These are phyloP conservation scores for Cyclostephanos invisitatus DNA, from an alignment of 108 stramenopile genomes.

Conservation along the genomic window DNA sequence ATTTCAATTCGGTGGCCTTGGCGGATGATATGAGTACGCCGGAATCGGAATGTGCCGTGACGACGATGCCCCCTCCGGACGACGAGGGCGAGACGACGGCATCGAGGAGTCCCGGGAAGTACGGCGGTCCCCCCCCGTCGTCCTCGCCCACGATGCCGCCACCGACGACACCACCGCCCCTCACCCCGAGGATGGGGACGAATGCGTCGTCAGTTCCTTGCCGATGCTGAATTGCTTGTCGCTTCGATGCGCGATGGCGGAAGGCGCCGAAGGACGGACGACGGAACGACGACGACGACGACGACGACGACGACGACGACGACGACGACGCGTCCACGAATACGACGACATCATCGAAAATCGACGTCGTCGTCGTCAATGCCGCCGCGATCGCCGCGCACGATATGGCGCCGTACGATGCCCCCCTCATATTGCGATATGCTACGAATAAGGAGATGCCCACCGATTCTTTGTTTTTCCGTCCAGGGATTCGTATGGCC, in stretches of 20 bases:
- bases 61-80: not conserved
- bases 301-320: not conserved
- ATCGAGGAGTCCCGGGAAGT: conserved; percentile 82
- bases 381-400: no score
- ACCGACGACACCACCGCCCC: conserved; percentile 23
- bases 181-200: not conserved
- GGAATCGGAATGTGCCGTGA: conserved; percentile 47
- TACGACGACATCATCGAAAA: no score
- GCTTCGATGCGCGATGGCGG: not conserved
- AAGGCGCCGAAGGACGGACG: not conserved
- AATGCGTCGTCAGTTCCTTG: no score
- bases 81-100: conserved; percentile 39
- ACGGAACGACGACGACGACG: not conserved
- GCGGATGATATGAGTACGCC: conserved; percentile 56
- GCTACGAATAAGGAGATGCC: no score
- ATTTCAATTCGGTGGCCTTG: conserved; percentile 82
- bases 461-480: no score
- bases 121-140: conserved; percentile 48
- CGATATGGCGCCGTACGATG: no score
- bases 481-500: no score
- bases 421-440: no score
- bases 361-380: no score
- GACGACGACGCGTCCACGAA: not conserved
- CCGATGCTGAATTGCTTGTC: not conserved
- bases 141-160: conserved; percentile 33